Conservation (phyloP, 768 basidiomycete species). For the Kwoniella mangroviensis region DNA sequence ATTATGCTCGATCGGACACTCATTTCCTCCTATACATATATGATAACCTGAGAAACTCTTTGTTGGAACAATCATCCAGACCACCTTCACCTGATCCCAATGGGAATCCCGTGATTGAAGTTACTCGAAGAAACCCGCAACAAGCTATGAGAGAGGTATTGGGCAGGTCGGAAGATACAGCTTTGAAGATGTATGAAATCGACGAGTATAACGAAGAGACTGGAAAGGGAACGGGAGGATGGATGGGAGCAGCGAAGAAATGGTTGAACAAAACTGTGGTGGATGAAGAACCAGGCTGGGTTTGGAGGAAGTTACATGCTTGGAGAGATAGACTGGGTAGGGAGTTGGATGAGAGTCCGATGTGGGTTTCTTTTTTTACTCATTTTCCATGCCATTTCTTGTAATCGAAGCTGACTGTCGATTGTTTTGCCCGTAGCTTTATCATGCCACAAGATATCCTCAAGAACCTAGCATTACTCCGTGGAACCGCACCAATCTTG, state of each 20-base stretch:
- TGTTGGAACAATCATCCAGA: constrained; percentile 61
- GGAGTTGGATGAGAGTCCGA: constrained; percentile 82
- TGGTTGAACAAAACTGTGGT: constrained; percentile 69
- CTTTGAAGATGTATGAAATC: constrained; percentile 70
- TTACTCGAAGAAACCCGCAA: constrained; percentile 59
- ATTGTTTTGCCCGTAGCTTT: constrained; percentile 24
- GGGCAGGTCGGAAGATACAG: constrained; percentile 74
- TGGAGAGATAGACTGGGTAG: constrained; percentile 83
- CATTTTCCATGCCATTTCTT: constrained; percentile 64
- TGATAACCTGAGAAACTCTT: constrained; percentile 83
- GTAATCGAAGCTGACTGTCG: constrained; percentile 67
- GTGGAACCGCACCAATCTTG: constrained; percentile 12
- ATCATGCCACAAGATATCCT: constrained; percentile 41
- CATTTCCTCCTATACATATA: constrained; percentile 93
- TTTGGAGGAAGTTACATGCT: constrained; percentile 73
- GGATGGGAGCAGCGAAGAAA: constrained; percentile 76
- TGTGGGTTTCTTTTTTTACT: constrained; percentile 61
- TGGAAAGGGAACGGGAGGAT: constrained; percentile 73
- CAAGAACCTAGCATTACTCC: constrained; percentile 24
- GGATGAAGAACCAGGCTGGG: constrained; percentile 63
- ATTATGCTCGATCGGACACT: constrained; percentile 93
- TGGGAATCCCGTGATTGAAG: constrained; percentile 57
- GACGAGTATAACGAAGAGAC: constrained; percentile 71
- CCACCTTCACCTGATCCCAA: constrained; percentile 37
- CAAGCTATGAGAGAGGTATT: constrained; percentile 69